Base-by-base conservation (phyloP, 2,329 filamentous ascomycete species). In the Raffaelea deltoideospora region DNA sequence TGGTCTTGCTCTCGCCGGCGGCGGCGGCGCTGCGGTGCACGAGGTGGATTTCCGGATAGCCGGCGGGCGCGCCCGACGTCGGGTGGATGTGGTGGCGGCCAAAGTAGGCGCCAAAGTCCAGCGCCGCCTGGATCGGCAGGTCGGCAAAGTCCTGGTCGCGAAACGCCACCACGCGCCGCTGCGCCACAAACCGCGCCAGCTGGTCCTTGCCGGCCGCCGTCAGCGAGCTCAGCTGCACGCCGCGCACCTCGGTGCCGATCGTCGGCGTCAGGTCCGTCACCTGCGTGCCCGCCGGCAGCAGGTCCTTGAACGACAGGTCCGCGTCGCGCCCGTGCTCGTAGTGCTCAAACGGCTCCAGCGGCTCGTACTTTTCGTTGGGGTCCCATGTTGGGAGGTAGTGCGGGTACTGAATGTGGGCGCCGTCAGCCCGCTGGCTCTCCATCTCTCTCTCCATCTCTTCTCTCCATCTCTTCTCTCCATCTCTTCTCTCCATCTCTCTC, bases 141-240 rank as follows among this genome's bases (percentile, higher is more conserved):
- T 76, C 61, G 27, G 67, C 67, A 44, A 75, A 69, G 49, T 82
- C 75, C 51, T 83, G 79, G 45, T 77, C 66, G 14, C 76, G 72
- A 64, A 83, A 82, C 23, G 72, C 68, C 15, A 79, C 76, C 11
- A 82, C 76, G 49, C 79, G 79, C 50, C 75, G 71, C 56, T 81
- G 65, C 10, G 77, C 72, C 15, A 82, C 74, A 37, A 79, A 71
- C 5, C 76, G 64, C 1, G 79, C 78, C 15, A 84, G 60, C 51
- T 83, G 74, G 49, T 83, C 74, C 51, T 79, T 80, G 41, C 72
- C 76, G 27, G 70, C 68, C 26, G 69, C 55, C 34, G 57, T 69
- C 18, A 83, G 61, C 48, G 68, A 63, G 59, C 67, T 76, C 33
- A 84, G 58, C 54, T 83, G 77, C 22, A 82, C 61, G 19, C 77